Base-by-base conservation (phyloP, 2,329 filamentous ascomycete species). In the Exophiala lecanii-corni region DNA sequence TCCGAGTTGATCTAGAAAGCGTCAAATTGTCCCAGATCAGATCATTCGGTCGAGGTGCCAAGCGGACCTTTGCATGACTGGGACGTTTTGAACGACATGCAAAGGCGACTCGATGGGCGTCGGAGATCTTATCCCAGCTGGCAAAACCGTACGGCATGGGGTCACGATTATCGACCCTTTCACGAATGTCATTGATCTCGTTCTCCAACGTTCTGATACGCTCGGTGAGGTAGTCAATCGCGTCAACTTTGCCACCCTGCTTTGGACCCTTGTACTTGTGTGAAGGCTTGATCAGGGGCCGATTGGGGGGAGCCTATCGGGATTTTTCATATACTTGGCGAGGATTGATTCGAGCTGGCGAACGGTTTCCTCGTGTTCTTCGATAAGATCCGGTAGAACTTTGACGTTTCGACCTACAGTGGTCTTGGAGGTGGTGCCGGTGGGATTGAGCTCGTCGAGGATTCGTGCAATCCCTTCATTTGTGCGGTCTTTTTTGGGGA, bases 21-120 rank as follows among this genome's bases (percentile, higher is more conserved):
- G 80, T 76, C 69, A 98, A 77, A 58, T 98, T 98, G 61, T 88
- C 84, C 92, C 92, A 98, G 53, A 98, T 94, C 40, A 98, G 78
- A 61, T 97, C 91, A 60, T 86, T 88, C 2, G 92, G 91, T 45
- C 81, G 80, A 2, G 92, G 89, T 1, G 92, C 89, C 10, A 97
- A 74, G 4, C 70, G 74, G 42, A 98, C 79, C 0, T 78, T 85
- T 0, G 88, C 81, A 4, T 87, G 87, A 30, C 86, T 75, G 0
- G 87, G 86, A 55, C 84, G 84, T 69, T 92, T 92, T 36, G 81
- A 86, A 45, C 85, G 84, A 16, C 84, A 79, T 7, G 82, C 77
- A 65, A 85, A 94, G 9, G 89, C 92, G 50, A 94, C 89, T 15
- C 78, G 79, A 59, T 98, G 92, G 0, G 92, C 88, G 56, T 94